Conservation (phyloP, 176 grass and related monocot genomes). For the Otatea glauca region DNA sequence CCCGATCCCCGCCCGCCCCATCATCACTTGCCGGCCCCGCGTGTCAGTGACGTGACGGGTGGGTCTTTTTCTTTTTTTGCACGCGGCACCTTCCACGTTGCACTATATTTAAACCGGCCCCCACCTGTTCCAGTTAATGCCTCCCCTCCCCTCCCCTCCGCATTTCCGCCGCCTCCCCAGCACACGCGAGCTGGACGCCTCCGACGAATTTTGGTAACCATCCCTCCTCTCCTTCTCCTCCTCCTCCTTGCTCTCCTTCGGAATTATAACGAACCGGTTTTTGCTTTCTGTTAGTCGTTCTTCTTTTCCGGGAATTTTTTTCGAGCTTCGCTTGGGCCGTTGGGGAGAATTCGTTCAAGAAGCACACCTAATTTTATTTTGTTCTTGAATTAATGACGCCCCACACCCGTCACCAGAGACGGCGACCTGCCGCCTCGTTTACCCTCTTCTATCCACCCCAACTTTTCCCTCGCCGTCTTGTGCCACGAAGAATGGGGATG, state of each 20-base stretch:
- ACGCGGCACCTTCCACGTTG: not conserved
- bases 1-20: not conserved
- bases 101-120: not conserved
- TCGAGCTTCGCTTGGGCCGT: not conserved
- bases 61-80: not conserved
- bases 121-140: not conserved
- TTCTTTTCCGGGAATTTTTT: not conserved
- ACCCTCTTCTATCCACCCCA: too few relatives aligned
- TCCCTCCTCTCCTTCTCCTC: not conserved
- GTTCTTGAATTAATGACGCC: not conserved
- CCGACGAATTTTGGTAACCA: not conserved
- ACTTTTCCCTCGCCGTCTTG: too few relatives aligned
- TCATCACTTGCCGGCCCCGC: not conserved
- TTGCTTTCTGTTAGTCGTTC: not conserved
- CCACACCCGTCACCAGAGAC: too few relatives aligned
- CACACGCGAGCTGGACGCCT: not conserved
- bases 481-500: too few relatives aligned
- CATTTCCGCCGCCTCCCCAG: not conserved
- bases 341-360: not conserved
- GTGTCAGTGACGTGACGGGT: not conserved
- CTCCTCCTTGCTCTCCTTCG: not conserved
- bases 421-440: too few relatives aligned
- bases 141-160: not conserved
- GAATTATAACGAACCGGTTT: not conserved
- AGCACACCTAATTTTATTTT: too few relatives aligned